Evolutionary conservation across 345 rosid species (phyloP).

Genomic region (Boechera divaricarpa): DNA sequence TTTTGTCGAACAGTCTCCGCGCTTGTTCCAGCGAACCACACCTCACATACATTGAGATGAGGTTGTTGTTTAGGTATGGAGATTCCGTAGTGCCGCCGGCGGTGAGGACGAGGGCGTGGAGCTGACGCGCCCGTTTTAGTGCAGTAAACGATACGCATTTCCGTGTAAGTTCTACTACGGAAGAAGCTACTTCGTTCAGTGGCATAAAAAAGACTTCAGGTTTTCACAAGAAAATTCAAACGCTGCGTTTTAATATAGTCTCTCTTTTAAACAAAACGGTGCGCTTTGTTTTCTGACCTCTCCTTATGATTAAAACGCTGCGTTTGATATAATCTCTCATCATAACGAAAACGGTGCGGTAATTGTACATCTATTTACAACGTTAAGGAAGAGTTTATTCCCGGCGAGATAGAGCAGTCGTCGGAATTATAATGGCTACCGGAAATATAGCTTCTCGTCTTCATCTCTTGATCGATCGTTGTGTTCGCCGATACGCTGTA

Average conservation of each 20-base stretch:
- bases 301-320: constrained; percentile 8
- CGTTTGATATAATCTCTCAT: not conserved
- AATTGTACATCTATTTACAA: not conserved
- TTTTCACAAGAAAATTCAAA: not conserved
- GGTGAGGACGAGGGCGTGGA: constrained; percentile 70
- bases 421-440: constrained; percentile 46
- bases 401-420: constrained; percentile 27
- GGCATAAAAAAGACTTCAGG: constrained; percentile 41
- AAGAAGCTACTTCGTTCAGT: constrained; percentile 45
- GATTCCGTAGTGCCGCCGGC: constrained; percentile 37
- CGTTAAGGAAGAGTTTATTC: not conserved
- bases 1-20: constrained; percentile 66
- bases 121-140: constrained; percentile 55
- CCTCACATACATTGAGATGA: constrained; percentile 67
- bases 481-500: constrained; percentile 49
- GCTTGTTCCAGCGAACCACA: constrained; percentile 55
- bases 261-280: not conserved
- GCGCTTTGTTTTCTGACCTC: not conserved
- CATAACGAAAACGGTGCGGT: not conserved
- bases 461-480: constrained; percentile 53
- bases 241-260: constrained; percentile 1
- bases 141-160: constrained; percentile 59
- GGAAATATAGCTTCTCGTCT: constrained; percentile 45
- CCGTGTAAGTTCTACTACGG: constrained; percentile 48
- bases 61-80: constrained; percentile 67